Conservation (phyloP, 2,329 filamentous ascomycete species). For the Metarhizium anisopliae region DNA sequence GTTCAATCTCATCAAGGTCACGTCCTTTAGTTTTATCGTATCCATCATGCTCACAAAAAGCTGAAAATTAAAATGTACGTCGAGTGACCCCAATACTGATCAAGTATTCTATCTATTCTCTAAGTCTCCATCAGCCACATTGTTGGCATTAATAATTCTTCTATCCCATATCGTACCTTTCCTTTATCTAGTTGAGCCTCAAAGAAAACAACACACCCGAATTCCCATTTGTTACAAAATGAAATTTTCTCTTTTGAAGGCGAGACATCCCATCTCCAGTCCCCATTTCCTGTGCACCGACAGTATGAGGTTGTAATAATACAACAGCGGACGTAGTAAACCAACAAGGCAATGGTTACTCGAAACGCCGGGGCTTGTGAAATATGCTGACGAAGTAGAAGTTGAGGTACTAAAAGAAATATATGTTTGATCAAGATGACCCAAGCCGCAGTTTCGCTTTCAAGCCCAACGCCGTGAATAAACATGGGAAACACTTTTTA, state of each 20-base stretch:
- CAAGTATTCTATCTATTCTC: constrained; percentile 1
- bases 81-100: not conserved
- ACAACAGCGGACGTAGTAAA: not conserved
- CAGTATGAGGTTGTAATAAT: not conserved
- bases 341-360: not conserved
- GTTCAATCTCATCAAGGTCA: not conserved
- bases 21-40: not conserved
- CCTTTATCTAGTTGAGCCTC: not conserved
- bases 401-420: not conserved
- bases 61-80: not conserved
- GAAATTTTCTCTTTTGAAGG: not conserved
- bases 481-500: constrained; percentile 15
- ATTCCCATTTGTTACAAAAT: not conserved
- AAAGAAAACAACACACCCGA: constrained; percentile 1
- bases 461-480: constrained; percentile 16
- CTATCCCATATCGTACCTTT: not conserved
- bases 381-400: not conserved
- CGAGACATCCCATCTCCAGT: not conserved
- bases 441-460: not conserved
- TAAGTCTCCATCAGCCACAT: not conserved
- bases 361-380: not conserved
- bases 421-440: not conserved
- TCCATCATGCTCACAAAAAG: not conserved
- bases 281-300: not conserved
- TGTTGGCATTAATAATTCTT: not conserved